Evolutionary conservation across 148 eudicot species (phyloP).

Genomic region (Vaccinium corymbosum): DNA sequence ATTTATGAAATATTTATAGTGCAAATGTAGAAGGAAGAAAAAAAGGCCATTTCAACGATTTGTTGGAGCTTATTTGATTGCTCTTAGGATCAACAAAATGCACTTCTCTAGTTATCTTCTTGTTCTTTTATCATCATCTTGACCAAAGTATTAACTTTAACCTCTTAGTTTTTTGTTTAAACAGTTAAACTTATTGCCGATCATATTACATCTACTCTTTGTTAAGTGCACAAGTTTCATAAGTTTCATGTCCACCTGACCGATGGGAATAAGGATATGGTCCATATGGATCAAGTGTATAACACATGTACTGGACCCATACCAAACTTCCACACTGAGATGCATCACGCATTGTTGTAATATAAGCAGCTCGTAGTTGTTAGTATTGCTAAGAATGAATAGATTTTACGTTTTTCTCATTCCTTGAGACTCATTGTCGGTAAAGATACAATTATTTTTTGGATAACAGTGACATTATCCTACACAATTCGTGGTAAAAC

Average conservation of each 20-base stretch:
- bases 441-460: background rate
- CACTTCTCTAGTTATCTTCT: background rate
- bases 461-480: background rate
- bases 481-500: background rate
- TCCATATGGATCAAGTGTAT: no score
- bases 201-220: background rate
- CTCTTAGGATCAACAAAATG: background rate
- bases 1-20: background rate
- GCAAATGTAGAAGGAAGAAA: background rate
- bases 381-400: background rate
- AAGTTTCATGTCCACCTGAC: background rate
- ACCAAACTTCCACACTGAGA: background rate
- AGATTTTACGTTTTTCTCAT: background rate
- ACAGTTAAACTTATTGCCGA: background rate
- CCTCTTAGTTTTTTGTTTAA: background rate
- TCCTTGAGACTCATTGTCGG: background rate
- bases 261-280: background rate
- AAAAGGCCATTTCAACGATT: no score
- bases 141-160: background rate
- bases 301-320: background rate
- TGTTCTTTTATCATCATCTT: background rate
- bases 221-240: background rate
- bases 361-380: background rate
- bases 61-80: constrained; percentile 1
- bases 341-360: background rate